Evolutionary conservation across 805 yeast species (phyloP).

Genomic region (Candida silvatica): DNA sequence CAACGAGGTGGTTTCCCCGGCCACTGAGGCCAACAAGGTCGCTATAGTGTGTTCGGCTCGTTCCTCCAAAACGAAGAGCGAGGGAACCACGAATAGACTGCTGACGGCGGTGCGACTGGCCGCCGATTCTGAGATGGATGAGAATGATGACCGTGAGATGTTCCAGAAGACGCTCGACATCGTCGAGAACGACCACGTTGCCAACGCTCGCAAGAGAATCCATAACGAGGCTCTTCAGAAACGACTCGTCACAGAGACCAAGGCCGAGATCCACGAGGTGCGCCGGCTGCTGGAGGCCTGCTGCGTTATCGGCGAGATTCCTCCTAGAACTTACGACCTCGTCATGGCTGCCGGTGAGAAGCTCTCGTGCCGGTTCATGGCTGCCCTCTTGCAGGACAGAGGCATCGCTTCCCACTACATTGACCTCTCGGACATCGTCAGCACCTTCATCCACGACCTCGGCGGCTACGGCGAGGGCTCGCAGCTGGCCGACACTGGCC

Average conservation of each 20-base stretch:
- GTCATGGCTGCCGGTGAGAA: constrained; percentile 94
- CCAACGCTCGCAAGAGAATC: constrained; percentile 57
- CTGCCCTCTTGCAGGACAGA: constrained; percentile 73
- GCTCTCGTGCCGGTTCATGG: constrained; percentile 81
- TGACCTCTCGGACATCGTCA: constrained; percentile 64
- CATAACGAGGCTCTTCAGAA: constrained; percentile 34
- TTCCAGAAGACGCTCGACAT: constrained; percentile 52
- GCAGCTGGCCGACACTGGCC: constrained; percentile 12
- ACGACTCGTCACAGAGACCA: constrained; percentile 50
- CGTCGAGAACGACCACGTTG: constrained; percentile 70
- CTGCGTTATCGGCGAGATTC: constrained; percentile 84
- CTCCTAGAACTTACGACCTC: constrained; percentile 78
- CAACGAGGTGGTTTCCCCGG: constrained; percentile 70
- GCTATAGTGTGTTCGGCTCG: constrained; percentile 97
- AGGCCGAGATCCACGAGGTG: constrained; percentile 58
- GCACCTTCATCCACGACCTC: constrained; percentile 29
- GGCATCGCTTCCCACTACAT: constrained; percentile 74
- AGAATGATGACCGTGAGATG: constrained; percentile 1
- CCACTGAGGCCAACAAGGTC: constrained; percentile 51
- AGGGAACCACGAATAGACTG: constrained; percentile 90
- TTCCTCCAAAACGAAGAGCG: constrained; percentile 82
- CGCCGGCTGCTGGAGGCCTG: constrained; percentile 75
- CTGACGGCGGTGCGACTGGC: constrained; percentile 79
- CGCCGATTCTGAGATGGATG: constrained; percentile 43
- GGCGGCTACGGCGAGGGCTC: too few relatives aligned